Evolutionary conservation across 192 early-diverging fungal species (phyloP).

Genomic region (Linderina pennispora): DNA sequence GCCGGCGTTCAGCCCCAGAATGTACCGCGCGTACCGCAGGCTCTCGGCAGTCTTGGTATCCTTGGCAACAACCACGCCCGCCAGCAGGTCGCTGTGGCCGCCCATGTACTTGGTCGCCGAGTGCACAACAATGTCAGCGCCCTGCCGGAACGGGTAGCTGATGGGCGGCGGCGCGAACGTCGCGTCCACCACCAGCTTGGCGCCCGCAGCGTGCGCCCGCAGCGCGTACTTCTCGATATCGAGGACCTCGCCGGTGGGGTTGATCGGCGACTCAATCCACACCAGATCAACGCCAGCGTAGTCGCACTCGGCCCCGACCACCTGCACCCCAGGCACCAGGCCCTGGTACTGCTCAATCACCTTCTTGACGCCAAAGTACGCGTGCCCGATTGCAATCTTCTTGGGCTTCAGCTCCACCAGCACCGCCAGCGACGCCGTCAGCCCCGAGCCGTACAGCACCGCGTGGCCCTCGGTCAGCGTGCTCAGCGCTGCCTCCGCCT

Average conservation of each 20-base stretch:
- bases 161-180: slow-evolving; percentile 72
- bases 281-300: slow-evolving; percentile 49
- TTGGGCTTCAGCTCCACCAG: slow-evolving; percentile 50
- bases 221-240: slow-evolving; percentile 38
- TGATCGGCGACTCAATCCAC: slow-evolving; percentile 57
- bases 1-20: slow-evolving; percentile 54
- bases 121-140: slow-evolving; percentile 66
- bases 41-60: slow-evolving; percentile 23
- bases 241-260: slow-evolving; percentile 54
- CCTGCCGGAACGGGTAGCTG: slow-evolving; percentile 52
- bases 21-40: slow-evolving; percentile 45
- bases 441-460: slow-evolving; percentile 54
- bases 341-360: slow-evolving; percentile 24
- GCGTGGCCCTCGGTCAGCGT: slow-evolving; percentile 52
- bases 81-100: slow-evolving; percentile 65
- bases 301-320: slow-evolving; percentile 28
- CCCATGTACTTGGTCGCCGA: slow-evolving; percentile 66
- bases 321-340: slow-evolving; percentile 11
- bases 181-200: slow-evolving; percentile 53
- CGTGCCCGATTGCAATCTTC: slow-evolving; percentile 24
- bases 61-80: slow-evolving; percentile 54
- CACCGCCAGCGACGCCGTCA: slow-evolving; percentile 52
- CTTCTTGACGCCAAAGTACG: slow-evolving; percentile 27
- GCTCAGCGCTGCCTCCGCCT: slow-evolving; percentile 53
- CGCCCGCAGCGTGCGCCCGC: slow-evolving; percentile 45